Percentiles rank a stretch among this genome's conserved stretches.
Evolutionary conservation across 2,329 filamentous ascomycete genomes (phyloP).

Genomic region (Thermoascus crustaceus): DNA sequence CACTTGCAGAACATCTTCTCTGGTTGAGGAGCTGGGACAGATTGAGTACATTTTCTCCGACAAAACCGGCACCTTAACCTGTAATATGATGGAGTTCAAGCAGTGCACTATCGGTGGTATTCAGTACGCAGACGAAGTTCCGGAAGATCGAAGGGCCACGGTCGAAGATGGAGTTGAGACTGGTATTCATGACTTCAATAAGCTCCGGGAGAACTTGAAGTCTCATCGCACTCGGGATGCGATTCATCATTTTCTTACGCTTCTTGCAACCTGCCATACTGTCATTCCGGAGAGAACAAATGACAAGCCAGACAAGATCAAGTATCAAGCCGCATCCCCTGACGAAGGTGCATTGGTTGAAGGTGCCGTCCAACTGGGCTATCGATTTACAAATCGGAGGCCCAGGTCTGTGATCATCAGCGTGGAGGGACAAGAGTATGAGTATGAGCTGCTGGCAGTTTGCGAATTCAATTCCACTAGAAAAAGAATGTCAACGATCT

Average conservation of each 20-base stretch:
- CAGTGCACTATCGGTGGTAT: conserved; percentile 89
- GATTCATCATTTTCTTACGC: conserved; percentile 76
- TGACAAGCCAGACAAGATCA: conserved; percentile 71
- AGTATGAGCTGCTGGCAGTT: conserved; percentile 91
- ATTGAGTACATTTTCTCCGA: conserved; percentile 98
- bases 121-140: conserved; percentile 85
- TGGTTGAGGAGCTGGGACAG: conserved; percentile 95
- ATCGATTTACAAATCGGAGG: conserved; percentile 84
- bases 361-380: conserved; percentile 76
- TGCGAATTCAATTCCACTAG: conserved; percentile 98
- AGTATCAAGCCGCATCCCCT: conserved; percentile 94
- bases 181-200: conserved; percentile 77
- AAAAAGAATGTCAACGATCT: conserved; percentile 97
- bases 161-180: conserved; percentile 68
- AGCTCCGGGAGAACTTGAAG: conserved; percentile 60
- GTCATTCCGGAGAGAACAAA: conserved; percentile 88
- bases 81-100: conserved; percentile 98
- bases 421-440: conserved; percentile 60
- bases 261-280: conserved; percentile 88
- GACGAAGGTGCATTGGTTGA: conserved; percentile 96
- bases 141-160: conserved; percentile 78
- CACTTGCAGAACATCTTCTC: conserved; percentile 87
- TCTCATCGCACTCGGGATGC: conserved; percentile 50
- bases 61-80: conserved; percentile 95
- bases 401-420: conserved; percentile 80